Conservation (phyloP, 129 eudicot species). For the Flaveria bidentis region DNA sequence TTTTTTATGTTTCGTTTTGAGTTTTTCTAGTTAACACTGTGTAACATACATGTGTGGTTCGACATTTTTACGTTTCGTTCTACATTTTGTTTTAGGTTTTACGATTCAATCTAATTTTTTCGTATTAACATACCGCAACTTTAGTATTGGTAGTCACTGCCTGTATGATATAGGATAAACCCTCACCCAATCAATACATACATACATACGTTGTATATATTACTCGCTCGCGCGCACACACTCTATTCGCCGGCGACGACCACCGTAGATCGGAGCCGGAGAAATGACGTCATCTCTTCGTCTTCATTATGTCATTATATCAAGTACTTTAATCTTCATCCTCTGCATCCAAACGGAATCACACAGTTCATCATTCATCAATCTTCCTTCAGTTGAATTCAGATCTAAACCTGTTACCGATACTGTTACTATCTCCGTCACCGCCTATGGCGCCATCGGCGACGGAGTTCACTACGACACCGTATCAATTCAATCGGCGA, state of each 20-base stretch:
- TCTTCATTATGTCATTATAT: background rate
- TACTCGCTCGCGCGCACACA: background rate
- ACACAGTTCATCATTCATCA: slow-evolving; percentile 47
- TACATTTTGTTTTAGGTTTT: too few species aligned
- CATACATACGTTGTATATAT: too few species aligned
- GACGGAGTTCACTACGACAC: slow-evolving; percentile 83
- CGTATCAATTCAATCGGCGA: slow-evolving; percentile 66
- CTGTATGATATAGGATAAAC: too few species aligned
- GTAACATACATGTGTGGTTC: too few species aligned
- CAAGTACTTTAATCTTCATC: slow-evolving; percentile 16
- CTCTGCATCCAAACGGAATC: slow-evolving; percentile 42
- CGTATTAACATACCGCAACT: too few species aligned
- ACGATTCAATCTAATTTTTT: too few species aligned
- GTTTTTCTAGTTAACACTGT: too few species aligned
- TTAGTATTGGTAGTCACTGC: too few species aligned
- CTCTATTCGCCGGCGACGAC: background rate
- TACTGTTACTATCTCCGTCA: slow-evolving; percentile 54
- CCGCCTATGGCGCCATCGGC: slow-evolving; percentile 71
- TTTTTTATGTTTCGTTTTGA: too few species aligned
- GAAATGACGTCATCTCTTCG: slow-evolving; percentile 29
- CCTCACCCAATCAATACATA: too few species aligned
- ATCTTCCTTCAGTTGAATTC: slow-evolving; percentile 21
- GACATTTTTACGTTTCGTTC: too few species aligned
- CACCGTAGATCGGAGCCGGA: slow-evolving; percentile 11
- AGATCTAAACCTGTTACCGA: slow-evolving; percentile 27